Percentiles rank a stretch among this genome's conserved stretches.
These are phyloP conservation scores for Lodderomyces oxycetoniae DNA, from an alignment of 1,139 yeast genomes.

Conservation along the genomic window DNA sequence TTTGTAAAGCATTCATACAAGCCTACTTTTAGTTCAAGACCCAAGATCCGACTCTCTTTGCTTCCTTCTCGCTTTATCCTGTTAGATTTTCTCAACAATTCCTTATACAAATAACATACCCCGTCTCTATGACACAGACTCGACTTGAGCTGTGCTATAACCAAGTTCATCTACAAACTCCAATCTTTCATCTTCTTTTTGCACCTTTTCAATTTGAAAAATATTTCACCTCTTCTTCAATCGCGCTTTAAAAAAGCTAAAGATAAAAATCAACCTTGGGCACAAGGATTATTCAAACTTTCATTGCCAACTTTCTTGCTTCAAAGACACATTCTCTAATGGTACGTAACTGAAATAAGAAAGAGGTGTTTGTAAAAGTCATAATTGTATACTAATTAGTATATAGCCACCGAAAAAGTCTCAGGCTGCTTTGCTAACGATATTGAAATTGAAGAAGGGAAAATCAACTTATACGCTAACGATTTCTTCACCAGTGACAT, in stretches of 20 bases:
- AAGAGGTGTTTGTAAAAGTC: no score
- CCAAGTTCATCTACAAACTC: conserved; percentile 2
- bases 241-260: no score
- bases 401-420: conserved; percentile 29
- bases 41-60: neutral
- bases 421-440: conserved; percentile 20
- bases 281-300: no score
- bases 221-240: no score
- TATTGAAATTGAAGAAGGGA: conserved; percentile 42
- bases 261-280: no score
- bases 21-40: conserved; percentile 2
- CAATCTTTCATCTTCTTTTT: no score
- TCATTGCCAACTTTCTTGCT: no score
- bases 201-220: no score
- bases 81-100: conserved; percentile 17
- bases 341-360: no score
- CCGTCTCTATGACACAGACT: conserved; percentile 8
- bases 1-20: conserved; percentile 13
- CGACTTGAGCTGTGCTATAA: conserved; percentile 2
- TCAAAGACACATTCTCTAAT: no score
- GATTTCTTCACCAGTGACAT: conserved; percentile 13
- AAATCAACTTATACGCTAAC: conserved; percentile 43
- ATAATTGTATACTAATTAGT: no score
- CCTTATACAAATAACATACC: conserved; percentile 17
- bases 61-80: conserved; percentile 5